phyloP scores from a whole-genome alignment of 2,329 filamentous ascomycete genomes.

The Aspergillus aculeatinus region DNA sequence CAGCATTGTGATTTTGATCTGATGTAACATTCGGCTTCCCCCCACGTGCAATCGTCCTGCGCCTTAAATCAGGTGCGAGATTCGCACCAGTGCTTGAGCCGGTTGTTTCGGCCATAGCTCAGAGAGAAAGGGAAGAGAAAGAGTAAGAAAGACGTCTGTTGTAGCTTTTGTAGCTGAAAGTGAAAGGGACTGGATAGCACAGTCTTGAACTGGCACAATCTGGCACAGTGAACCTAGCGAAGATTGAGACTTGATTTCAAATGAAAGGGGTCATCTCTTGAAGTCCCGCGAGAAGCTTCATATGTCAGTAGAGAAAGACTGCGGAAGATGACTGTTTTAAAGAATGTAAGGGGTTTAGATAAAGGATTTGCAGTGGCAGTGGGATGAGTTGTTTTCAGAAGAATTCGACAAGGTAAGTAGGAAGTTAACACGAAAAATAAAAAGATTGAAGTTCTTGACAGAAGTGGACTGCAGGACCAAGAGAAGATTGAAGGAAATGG shows the following conservation, averaged over 20 bases:
- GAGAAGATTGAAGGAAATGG: neutral
- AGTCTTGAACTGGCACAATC: neutral
- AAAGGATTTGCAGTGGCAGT: neutral
- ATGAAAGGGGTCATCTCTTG: neutral
- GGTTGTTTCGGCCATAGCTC: conserved; percentile 34
- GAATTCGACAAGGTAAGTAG: neutral
- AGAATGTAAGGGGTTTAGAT: neutral
- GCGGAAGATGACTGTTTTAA: neutral
- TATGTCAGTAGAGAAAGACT: neutral
- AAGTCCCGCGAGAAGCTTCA: neutral
- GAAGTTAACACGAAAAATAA: neutral
- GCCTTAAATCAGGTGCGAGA: conserved; percentile 38
- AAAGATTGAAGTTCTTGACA: neutral
- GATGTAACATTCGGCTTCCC: conserved; percentile 28
- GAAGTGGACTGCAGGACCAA: neutral
- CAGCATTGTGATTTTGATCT: conserved; percentile 27
- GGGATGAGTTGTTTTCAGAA: neutral
- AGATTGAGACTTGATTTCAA: neutral
- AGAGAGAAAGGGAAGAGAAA: neutral
- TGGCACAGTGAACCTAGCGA: neutral
- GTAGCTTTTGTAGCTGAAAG: conserved; percentile 11
- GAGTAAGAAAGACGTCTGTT: neutral
- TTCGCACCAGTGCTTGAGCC: conserved; percentile 38
- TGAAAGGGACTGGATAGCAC: conserved; percentile 13
- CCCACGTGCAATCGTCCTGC: conserved; percentile 42